Base-by-base conservation (phyloP, 306 rosid genomes). In the Vicia sativa region DNA sequence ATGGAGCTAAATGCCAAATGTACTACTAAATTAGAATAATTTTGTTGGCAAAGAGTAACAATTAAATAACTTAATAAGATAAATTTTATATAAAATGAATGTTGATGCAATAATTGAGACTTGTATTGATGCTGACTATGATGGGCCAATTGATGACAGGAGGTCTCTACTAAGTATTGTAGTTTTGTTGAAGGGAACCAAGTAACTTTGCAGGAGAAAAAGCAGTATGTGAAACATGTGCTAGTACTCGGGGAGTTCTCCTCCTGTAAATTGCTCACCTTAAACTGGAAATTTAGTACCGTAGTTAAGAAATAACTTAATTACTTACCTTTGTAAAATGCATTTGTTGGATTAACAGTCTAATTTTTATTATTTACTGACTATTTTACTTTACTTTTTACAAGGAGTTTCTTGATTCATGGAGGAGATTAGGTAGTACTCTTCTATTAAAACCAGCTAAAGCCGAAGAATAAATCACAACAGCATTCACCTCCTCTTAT, bases 11-110 rank as follows among this genome's bases (percentile, higher is more conserved):
- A 29, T 31, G 62, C 60, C 41, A 39, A 34, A 31, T 29, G 66
- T 25, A 37, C 43, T 21, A 59, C 46, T 10, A 60, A 67, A 34
- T 18, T 35, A 43, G 38, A 70, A 34, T 38, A 67, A 29, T 14
- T 14, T 56, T 71, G 13, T 13, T 25, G 68, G 34, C 46, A 46
- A 44, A 77, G 16, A 38, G 5, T 18, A 31, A 54, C 21, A 42
- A 44, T 34, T 21, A 53, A 62, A 76, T 29, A 34, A 34, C 67
- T 34, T 46, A 15, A 15, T 46, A 46, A 15, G 25, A 46, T 9
- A 15, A 46, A 8, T 15, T 46, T 46, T 46, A 46, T 46, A 46
- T 46, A 46, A 14, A 23, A 53, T 13, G 26, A 44, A 62, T 42
- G 14, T 21, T 25, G 15, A 46, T 16, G 54, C 19, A 46, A 46